Evolutionary conservation across 148 eudicot genomes (phyloP).

Genomic region (Fallopia convolvulus): DNA sequence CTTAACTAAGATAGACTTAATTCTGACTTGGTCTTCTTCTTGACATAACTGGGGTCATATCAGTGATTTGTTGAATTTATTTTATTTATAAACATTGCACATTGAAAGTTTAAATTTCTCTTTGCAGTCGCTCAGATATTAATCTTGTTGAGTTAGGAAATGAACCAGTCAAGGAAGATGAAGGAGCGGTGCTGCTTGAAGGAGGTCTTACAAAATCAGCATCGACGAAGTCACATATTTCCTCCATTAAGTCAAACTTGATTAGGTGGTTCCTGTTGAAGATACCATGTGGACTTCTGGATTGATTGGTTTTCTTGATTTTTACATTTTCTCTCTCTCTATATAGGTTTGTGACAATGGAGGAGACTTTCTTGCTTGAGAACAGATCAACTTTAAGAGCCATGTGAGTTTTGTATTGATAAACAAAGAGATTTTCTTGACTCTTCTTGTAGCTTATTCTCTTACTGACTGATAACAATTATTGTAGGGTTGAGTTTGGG

Average conservation of each 20-base stretch:
- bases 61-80: background rate
- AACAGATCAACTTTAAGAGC: conserved; percentile 80
- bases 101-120: conserved; percentile 18
- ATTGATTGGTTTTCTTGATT: background rate
- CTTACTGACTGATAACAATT: conserved; percentile 6
- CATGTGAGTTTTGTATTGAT: conserved; percentile 43
- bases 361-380: conserved; percentile 77
- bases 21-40: no score
- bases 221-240: conserved; percentile 41
- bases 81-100: background rate
- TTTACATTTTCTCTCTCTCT: conserved; percentile 8
- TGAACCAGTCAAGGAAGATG: conserved; percentile 67
- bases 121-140: conserved; percentile 75
- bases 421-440: background rate
- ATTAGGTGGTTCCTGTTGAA: conserved; percentile 45
- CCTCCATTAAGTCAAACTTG: conserved; percentile 61
- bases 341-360: conserved; percentile 83
- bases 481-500: conserved; percentile 74
- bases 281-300: conserved; percentile 6
- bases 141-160: conserved; percentile 77
- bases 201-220: conserved; percentile 82
- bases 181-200: conserved; percentile 73
- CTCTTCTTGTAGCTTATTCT: background rate
- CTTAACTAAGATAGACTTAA: no score
- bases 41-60: no score